Base-by-base conservation (phyloP, 495 filamentous ascomycete genomes). In the Apodospora peruviana region DNA sequence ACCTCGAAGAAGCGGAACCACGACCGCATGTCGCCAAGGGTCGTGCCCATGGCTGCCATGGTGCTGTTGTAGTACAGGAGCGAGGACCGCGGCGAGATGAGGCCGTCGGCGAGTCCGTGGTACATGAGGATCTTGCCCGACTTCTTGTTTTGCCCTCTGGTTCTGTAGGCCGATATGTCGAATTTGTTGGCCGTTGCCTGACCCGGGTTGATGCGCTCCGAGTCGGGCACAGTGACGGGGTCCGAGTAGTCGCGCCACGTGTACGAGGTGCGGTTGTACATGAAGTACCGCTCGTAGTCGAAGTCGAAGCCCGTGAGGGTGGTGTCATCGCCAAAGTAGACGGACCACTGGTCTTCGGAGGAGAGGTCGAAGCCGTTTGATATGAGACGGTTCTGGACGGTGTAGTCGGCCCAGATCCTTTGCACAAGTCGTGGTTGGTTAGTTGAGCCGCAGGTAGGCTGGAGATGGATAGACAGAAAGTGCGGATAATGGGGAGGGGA, bases 101-200 rank as follows among this genome's bases (percentile, higher is more conserved):
- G 50, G 0, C 62, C 69, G 58, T 84, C 82, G 11, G 70, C 62
- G 5, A 74, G 58, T 1, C 81, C 80, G 38, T 80, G 78, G 51
- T 83, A 83, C 48, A 74, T 62, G 20, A 83, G 50, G 11, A 82
- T 64, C 57, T 82, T 84, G 32, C 75, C 79, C 4, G 77, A 77
- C 5, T 43, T 47, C 17, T 44, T 44, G 27, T 39, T 43, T 8
- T 25, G 20, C 2, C 22, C 4, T 10, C 61, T 54, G 0, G 58
- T 50, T 3, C 61, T 37, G 52, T 73, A 81, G 0, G 65, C 62
- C 0, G 65, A 62, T 18, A 82, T 53, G 45, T 79, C 71, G 53
- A 71, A 78, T 8, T 77, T 58, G 41, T 67, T 55, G 2, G 78
- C 77, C 2, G 69, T 71, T 12, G 67, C 65, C 24, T 65, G 50